phyloP scores from a whole-genome alignment of 176 grass and related monocot genomes.

The Eleusine coracana region DNA sequence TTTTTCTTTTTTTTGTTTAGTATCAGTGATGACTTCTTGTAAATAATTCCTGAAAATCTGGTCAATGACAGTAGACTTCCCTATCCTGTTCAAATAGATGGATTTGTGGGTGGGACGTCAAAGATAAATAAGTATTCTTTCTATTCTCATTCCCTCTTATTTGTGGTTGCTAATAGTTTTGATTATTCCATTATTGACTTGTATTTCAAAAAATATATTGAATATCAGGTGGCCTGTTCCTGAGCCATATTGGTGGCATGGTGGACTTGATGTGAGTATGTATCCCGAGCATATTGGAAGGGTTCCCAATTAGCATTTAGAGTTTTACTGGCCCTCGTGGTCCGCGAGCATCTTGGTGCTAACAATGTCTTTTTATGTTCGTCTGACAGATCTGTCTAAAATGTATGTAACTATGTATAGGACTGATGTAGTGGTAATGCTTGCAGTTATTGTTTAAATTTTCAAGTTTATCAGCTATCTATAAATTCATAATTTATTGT shows the following conservation, averaged over 20 bases:
- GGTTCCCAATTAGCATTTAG: background rate
- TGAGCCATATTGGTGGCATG: background rate
- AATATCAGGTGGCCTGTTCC: background rate
- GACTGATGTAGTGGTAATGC: no score
- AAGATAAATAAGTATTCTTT: conserved; percentile 20
- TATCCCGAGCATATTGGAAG: background rate
- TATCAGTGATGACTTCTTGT: background rate
- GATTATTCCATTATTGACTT: background rate
- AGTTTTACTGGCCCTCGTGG: no score
- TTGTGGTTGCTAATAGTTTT: background rate
- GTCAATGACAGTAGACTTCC: background rate
- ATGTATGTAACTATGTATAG: no score
- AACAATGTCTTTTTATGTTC: no score
- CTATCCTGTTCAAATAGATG: background rate
- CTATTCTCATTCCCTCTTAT: background rate
- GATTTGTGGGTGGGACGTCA: background rate
- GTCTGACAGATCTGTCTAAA: no score
- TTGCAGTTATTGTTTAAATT: no score
- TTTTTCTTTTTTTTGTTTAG: background rate
- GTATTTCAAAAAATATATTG: background rate
- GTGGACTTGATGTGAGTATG: background rate
- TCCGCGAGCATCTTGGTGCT: no score
- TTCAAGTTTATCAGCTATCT: no score
- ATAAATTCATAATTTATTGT: no score
- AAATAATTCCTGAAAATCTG: background rate